phyloP scores from a whole-genome alignment of 345 rosid genomes.

The Bruguiera sexangula region DNA sequence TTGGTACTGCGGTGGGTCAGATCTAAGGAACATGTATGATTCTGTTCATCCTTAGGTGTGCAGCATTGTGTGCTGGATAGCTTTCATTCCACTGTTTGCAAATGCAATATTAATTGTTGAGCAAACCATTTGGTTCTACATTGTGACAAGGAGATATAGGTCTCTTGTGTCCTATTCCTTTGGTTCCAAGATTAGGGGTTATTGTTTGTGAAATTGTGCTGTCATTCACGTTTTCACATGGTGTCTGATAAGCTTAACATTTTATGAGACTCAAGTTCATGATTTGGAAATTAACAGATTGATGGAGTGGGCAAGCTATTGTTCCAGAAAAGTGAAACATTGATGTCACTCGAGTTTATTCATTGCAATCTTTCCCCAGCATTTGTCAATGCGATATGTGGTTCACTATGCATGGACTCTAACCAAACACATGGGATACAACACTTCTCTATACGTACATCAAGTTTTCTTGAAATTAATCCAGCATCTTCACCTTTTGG shows the following conservation, averaged over 20 bases:
- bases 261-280: conserved; percentile 10
- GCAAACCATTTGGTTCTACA: too few relatives aligned
- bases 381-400: conserved; percentile 45
- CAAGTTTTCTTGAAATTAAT: conserved; percentile 48
- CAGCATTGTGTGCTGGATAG: conserved; percentile 1
- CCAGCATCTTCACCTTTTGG: conserved; percentile 37
- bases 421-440: conserved; percentile 41
- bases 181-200: too few relatives aligned
- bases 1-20: conserved; percentile 62
- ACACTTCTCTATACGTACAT: conserved; percentile 49
- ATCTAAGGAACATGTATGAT: conserved; percentile 66
- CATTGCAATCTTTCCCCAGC: conserved; percentile 72
- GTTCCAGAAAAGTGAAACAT: conserved; percentile 55
- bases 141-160: too few relatives aligned
- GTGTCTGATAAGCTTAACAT: conserved; percentile 2
- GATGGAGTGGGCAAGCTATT: conserved; percentile 66
- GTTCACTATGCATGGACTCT: conserved; percentile 36
- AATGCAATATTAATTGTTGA: too few relatives aligned
- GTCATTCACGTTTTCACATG: too few relatives aligned
- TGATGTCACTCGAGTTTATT: conserved; percentile 62
- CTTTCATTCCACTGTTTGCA: too few relatives aligned
- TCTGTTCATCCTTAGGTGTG: conserved; percentile 9
- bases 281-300: conserved; percentile 46
- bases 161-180: too few relatives aligned
- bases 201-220: too few relatives aligned